phyloP scores from a whole-genome alignment of 345 rosid species.

The Salix arbutifolia region DNA sequence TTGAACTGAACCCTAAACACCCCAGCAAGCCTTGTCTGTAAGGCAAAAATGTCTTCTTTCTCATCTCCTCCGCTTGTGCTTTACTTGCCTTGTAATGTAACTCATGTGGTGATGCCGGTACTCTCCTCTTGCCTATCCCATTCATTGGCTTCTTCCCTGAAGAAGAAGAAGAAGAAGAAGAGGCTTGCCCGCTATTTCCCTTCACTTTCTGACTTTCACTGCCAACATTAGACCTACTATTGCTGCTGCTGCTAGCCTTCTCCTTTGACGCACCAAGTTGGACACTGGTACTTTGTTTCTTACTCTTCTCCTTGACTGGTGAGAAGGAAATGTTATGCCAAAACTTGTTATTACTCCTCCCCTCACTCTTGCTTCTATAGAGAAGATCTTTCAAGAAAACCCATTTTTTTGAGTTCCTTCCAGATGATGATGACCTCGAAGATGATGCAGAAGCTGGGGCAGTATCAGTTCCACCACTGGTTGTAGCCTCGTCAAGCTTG shows the following conservation, averaged over 20 bases:
- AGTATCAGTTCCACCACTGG: conserved; percentile 22
- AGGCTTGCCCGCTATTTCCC: conserved; percentile 12
- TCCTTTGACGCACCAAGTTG: conserved; percentile 21
- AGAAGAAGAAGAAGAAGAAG: not conserved
- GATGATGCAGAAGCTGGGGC: conserved; percentile 65
- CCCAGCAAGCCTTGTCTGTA: conserved; percentile 95
- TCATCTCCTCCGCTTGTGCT: conserved; percentile 97
- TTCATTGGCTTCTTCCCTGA: conserved; percentile 43
- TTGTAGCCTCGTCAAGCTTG: conserved; percentile 26
- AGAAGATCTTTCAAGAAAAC: conserved; percentile 82
- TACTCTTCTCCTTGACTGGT: conserved; percentile 56
- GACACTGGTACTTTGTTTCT: not conserved
- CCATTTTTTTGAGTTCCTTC: conserved; percentile 94
- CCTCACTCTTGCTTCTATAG: conserved; percentile 85
- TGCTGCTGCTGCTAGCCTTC: not conserved
- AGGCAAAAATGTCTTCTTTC: conserved; percentile 89
- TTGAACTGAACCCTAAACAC: conserved; percentile 91
- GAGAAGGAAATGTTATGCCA: conserved; percentile 45
- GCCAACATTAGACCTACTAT: not conserved
- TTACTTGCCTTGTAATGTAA: conserved; percentile 80
- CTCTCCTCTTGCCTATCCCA: conserved; percentile 57
- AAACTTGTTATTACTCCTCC: conserved; percentile 69
- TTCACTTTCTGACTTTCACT: conserved; percentile 21
- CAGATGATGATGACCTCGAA: conserved; percentile 82
- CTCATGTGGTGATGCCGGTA: conserved; percentile 82